These are phyloP conservation scores for Vanrija sp. DNA, from an alignment of 1,284 basidiomycete species.

Conservation along the genomic window DNA sequence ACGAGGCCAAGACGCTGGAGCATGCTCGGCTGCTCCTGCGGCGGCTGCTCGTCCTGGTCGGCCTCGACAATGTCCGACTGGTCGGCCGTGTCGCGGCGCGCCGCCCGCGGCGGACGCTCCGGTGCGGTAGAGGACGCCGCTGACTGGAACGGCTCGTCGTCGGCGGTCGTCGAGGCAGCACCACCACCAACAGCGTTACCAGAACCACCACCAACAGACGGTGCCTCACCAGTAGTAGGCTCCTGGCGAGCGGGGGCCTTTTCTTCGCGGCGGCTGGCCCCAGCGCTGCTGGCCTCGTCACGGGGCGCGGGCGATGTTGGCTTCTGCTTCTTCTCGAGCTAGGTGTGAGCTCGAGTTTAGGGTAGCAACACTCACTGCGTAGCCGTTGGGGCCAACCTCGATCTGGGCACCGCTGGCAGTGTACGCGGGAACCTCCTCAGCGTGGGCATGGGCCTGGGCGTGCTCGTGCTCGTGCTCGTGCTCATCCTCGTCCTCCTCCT, in stretches of 20 bases:
- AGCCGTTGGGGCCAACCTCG: conserved; percentile 64
- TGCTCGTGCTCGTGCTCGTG: conserved; percentile 28
- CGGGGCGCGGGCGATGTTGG: conserved; percentile 16
- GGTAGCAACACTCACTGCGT: conserved; percentile 57
- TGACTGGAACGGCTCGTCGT: no score
- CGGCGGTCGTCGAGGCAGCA: no score
- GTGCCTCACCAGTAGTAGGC: conserved; percentile 45
- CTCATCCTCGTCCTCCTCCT: conserved; percentile 53
- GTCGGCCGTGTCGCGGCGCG: no score
- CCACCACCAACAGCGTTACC: background rate
- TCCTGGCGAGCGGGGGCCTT: conserved; percentile 46
- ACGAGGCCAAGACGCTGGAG: no score
- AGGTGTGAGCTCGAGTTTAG: background rate
- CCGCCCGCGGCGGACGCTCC: no score
- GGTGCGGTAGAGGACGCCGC: no score
- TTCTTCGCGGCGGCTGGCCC: conserved; percentile 33
- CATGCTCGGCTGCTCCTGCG: no score
- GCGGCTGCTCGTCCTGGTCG: no score
- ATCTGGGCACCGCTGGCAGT: conserved; percentile 47
- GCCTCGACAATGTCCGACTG: no score
- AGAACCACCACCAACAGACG: conserved; percentile 12
- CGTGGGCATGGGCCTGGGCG: conserved; percentile 52
- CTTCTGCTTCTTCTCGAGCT: conserved; percentile 47
- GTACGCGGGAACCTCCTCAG: conserved; percentile 57
- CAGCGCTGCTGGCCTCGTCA: background rate